phyloP scores from a whole-genome alignment of 345 rosid species.

The Moricandia arvensis region DNA sequence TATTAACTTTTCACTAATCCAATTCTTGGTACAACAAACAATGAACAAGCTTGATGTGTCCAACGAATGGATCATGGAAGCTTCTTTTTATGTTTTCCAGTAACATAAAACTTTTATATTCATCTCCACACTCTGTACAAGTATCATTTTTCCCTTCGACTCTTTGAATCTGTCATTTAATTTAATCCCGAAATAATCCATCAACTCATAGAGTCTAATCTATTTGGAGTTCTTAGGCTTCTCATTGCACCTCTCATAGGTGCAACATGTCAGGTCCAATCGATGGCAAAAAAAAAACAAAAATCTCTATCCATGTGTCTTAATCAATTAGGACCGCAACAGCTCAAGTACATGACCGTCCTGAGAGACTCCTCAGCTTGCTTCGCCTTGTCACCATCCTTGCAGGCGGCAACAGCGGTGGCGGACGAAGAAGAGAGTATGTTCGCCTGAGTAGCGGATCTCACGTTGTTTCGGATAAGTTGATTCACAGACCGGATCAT shows the following conservation, averaged over 20 bases:
- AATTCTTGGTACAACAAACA: no score
- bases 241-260: not conserved
- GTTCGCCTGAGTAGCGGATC: no score
- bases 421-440: no score
- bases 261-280: not conserved
- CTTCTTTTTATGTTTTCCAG: not conserved
- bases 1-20: no score
- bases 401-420: no score
- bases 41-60: not conserved
- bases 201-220: not conserved
- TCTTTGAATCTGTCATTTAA: not conserved
- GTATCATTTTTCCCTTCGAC: not conserved
- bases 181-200: not conserved
- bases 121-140: not conserved
- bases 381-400: no score
- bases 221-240: not conserved
- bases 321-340: no score
- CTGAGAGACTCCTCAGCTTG: no score
- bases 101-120: not conserved
- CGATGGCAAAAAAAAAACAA: not conserved
- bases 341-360: no score
- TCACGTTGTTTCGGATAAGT: no score
- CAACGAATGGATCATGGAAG: not conserved
- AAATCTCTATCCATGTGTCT: not conserved
- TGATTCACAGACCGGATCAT: no score